phyloP scores from a whole-genome alignment of 1,139 yeast species.

The Debaryomyces subglobosus region DNA sequence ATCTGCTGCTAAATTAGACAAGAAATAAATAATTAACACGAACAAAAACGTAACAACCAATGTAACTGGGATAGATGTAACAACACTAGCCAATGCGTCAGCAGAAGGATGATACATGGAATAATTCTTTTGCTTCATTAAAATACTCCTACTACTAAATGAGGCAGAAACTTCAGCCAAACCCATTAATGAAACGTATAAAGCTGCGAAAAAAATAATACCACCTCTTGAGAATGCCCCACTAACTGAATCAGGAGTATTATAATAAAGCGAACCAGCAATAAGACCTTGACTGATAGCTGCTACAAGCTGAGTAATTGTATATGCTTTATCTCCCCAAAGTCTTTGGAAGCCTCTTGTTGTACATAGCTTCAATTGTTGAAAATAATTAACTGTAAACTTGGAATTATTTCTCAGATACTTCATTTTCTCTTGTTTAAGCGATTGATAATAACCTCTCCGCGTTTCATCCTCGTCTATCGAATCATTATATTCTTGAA shows the following conservation, averaged over 20 bases:
- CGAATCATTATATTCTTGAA: conserved; percentile 41
- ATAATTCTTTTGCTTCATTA: conserved; percentile 59
- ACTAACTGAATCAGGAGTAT: conserved; percentile 38
- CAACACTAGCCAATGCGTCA: conserved; percentile 52
- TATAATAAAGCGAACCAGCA: conserved; percentile 54
- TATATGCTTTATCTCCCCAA: conserved; percentile 52
- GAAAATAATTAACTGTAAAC: conserved; percentile 47
- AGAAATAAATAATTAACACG: conserved; percentile 51
- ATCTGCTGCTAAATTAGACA: conserved; percentile 50
- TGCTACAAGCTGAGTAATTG: conserved; percentile 49
- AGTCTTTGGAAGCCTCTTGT: conserved; percentile 54
- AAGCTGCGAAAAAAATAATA: conserved; percentile 52
- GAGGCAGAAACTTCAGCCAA: conserved; percentile 54
- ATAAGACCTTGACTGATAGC: conserved; percentile 54
- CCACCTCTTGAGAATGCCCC: conserved; percentile 67
- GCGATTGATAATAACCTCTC: conserved; percentile 36
- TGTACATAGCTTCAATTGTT: conserved; percentile 51
- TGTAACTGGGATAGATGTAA: conserved; percentile 53
- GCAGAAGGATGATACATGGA: conserved; percentile 62
- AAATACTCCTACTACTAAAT: conserved; percentile 55
- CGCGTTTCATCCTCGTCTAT: conserved; percentile 42
- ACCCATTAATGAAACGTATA: conserved; percentile 58
- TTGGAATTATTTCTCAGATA: conserved; percentile 45
- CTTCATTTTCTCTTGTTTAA: conserved; percentile 44
- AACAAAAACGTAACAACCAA: conserved; percentile 47